Base-by-base conservation (phyloP, 148 eudicot genomes). In the Heliosperma pusillum region DNA sequence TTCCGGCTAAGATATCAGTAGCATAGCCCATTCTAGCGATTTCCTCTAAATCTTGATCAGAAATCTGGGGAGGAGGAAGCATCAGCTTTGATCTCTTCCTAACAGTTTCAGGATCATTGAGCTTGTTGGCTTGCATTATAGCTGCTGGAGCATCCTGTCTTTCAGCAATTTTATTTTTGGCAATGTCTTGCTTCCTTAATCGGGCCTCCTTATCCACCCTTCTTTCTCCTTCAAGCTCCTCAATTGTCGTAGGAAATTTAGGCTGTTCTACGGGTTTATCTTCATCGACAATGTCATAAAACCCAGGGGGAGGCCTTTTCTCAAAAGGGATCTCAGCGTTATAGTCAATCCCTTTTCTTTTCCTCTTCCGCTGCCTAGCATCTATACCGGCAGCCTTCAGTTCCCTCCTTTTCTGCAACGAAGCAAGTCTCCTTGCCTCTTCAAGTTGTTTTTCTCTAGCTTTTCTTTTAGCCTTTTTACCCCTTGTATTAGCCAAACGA, bases 361-460 rank as follows among this genome's bases (percentile, higher is more conserved):
- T 95, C 83, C 97, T 90, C 86, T 91, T 96, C 83, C 93, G 88
- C 10, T 88, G 89, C 80, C 97, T 87, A 64, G 76, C 76, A 26
- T 92, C 95, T 79, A 96, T 96, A 68, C 99, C 99, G 69, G 99
- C 97, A 74, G 99, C 99, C 84, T 96, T 96, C 15, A 96, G 84
- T 79, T 96, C 99, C 78, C 99, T 88, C 82, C 97, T 87, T 87
- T 96, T 96, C 85, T 96, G 99, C 77, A 96, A 82, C 47, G 97
- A 96, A 84, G 97, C 97, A 79, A 96, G 99, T 85, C 99, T 88
- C 70, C 99, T 89, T 7, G 99, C 99, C 84, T 96, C 99, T 86
- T 96, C 99, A 69, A 96, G 97, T 82, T 96, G 99, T 87, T 96
- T 96, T 83, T 96, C 99, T 74, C 99, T 83, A 53, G 99, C 99